Evolutionary conservation across 129 eudicot species (phyloP).

Genomic region (Flaveria trinervia): DNA sequence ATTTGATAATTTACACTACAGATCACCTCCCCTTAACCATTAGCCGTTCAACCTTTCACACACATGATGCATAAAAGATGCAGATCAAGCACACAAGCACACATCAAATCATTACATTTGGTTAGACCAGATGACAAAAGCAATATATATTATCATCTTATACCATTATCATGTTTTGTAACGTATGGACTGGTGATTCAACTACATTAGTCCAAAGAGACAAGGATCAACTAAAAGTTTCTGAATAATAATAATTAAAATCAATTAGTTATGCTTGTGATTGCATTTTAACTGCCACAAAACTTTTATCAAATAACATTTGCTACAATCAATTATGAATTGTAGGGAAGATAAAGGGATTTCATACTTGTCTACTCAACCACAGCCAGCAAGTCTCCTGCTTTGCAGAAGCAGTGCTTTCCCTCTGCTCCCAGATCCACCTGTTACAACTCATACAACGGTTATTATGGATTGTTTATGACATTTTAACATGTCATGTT

Average conservation of each 20-base stretch:
- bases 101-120: not conserved
- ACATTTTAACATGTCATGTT: not conserved
- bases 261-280: constrained; percentile 3
- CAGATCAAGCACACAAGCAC: not conserved
- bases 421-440: constrained; percentile 80
- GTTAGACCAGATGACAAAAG: not conserved
- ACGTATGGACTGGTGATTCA: not conserved
- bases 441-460: constrained; percentile 37
- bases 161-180: not conserved
- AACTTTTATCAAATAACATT: constrained; percentile 19
- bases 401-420: constrained; percentile 84
- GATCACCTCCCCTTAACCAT: too few relatives aligned
- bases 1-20: too few relatives aligned
- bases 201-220: not conserved
- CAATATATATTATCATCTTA: too few relatives aligned
- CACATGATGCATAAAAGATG: not conserved
- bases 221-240: not conserved
- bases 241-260: constrained; percentile 11
- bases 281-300: constrained; percentile 17
- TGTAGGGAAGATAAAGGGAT: not conserved
- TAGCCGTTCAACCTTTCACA: too few relatives aligned
- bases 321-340: constrained; percentile 21
- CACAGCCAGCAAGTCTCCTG: constrained; percentile 76
- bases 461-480: not conserved
- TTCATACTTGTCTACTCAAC: constrained; percentile 56